Conservation (phyloP, 441 rosid genomes). For the Adansonia rubrostipa region DNA sequence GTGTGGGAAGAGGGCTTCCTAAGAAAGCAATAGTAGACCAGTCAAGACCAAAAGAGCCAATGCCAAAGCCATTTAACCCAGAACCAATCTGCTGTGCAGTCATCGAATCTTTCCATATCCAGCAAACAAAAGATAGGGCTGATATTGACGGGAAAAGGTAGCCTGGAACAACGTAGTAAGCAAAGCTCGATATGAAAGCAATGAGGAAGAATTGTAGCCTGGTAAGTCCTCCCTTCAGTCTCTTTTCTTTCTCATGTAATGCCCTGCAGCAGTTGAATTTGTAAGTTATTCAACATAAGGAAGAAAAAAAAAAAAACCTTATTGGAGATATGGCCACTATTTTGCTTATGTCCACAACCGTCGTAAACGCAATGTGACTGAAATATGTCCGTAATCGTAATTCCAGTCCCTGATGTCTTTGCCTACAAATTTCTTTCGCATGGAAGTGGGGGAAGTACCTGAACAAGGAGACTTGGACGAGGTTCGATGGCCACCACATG, state of each 20-base stretch:
- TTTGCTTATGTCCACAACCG: too few relatives aligned
- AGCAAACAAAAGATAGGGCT: constrained; percentile 65
- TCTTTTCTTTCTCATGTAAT: constrained; percentile 68
- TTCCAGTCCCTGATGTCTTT: too few relatives aligned
- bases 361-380: too few relatives aligned
- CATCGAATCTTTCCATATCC: constrained; percentile 67
- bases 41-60: constrained; percentile 78
- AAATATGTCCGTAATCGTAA: too few relatives aligned
- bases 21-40: constrained; percentile 77
- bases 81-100: constrained; percentile 71
- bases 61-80: constrained; percentile 67
- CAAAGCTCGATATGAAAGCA: constrained; percentile 61
- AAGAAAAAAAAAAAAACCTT: too few relatives aligned
- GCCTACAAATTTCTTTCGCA: background rate
- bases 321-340: too few relatives aligned
- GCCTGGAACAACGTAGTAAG: constrained; percentile 73
- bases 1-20: constrained; percentile 70
- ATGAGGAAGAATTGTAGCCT: constrained; percentile 73
- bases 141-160: constrained; percentile 70
- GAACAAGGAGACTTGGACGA: constrained; percentile 80
- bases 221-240: constrained; percentile 54
- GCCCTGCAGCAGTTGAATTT: constrained; percentile 59
- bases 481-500: constrained; percentile 73
- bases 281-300: constrained; percentile 49
- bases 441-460: constrained; percentile 36